A percentile compares a stretch with the other conserved stretches of the same genome.
Evolutionary conservation across 2,329 filamentous ascomycete genomes (phyloP).

Genomic region (Aspergillus alliaceus): DNA sequence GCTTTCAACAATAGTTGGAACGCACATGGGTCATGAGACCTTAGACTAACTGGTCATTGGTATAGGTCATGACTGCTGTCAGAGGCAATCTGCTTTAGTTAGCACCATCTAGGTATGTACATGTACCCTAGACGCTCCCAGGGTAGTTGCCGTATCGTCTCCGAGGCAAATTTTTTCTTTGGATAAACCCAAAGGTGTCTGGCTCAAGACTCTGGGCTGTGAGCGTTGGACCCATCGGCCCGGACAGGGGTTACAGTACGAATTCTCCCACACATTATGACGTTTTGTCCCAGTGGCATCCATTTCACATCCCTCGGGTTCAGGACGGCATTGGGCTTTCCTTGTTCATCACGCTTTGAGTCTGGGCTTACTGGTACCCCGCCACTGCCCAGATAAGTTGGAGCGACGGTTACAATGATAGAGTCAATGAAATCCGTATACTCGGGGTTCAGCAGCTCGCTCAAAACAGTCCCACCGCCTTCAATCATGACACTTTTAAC

Average conservation of each 20-base stretch:
- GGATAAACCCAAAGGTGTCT: not conserved
- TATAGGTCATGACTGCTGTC: too few relatives aligned
- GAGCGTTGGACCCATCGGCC: conserved; percentile 4
- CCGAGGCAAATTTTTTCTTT: not conserved
- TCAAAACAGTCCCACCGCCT: conserved; percentile 80
- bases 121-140: not conserved
- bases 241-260: conserved; percentile 11
- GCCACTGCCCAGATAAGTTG: conserved; percentile 82
- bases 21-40: not conserved
- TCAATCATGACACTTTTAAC: conserved; percentile 87
- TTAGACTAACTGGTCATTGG: not conserved
- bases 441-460: conserved; percentile 67
- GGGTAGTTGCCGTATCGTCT: not conserved
- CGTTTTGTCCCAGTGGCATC: conserved; percentile 78
- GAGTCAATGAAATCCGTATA: conserved; percentile 67
- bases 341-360: conserved; percentile 52
- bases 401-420: conserved; percentile 85
- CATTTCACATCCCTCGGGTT: conserved; percentile 68
- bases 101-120: not conserved
- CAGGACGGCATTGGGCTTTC: conserved; percentile 59
- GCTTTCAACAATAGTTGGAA: not conserved
- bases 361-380: conserved; percentile 77
- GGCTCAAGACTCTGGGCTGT: not conserved
- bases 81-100: too few relatives aligned
- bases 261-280: conserved; percentile 74